Evolutionary conservation across 768 basidiomycete species (phyloP).

Genomic region (Termitomyces sp.): DNA sequence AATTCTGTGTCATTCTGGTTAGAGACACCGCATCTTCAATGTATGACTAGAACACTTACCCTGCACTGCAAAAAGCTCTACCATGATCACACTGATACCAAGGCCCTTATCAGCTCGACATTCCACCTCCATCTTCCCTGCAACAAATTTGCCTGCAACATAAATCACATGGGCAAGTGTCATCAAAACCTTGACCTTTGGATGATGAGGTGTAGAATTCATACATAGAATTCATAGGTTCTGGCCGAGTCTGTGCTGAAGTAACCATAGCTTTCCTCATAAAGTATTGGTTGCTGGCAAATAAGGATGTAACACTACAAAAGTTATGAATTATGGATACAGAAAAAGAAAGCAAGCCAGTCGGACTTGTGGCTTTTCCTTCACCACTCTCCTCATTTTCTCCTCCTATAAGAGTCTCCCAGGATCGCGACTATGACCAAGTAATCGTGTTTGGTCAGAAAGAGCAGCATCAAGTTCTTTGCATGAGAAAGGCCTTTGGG

Average conservation of each 20-base stretch:
- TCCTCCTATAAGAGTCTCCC: conserved; percentile 87
- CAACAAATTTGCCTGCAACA: conserved; percentile 62
- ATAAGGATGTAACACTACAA: background rate
- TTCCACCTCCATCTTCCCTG: conserved; percentile 80
- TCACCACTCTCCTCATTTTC: conserved; percentile 89
- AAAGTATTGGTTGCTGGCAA: background rate
- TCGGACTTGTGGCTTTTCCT: conserved; percentile 84
- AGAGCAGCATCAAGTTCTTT: conserved; percentile 81
- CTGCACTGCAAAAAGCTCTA: conserved; percentile 74
- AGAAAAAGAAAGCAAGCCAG: conserved; percentile 1
- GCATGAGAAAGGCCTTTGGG: conserved; percentile 55
- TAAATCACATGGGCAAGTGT: conserved; percentile 56
- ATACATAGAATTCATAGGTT: conserved; percentile 88
- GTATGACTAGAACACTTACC: conserved; percentile 36
- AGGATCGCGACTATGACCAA: conserved; percentile 81
- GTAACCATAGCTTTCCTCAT: conserved; percentile 1
- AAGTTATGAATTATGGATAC: background rate
- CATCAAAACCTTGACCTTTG: conserved; percentile 71
- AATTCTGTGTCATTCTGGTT: conserved; percentile 48
- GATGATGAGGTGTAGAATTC: conserved; percentile 70
- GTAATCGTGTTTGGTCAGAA: conserved; percentile 74
- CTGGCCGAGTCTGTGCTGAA: conserved; percentile 26
- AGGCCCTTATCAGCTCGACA: conserved; percentile 71
- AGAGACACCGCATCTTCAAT: background rate
- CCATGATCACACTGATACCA: conserved; percentile 72